Percentiles rank a stretch among this genome's conserved stretches.
These are phyloP conservation scores for maize (Zea mays) DNA, from an alignment of 176 grass and related monocot species.

Conservation along the genomic window Zm-B73-REFERENCE-NAM-5.0 NC_050100.1:183347501-183348000, in stretches of 20 bases:
- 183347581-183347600: not conserved
- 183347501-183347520: not conserved
- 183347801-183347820: not conserved
- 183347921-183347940: not conserved
- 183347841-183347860: not conserved
- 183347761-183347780: constrained; percentile 10
- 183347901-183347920: not conserved
- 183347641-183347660: not conserved
- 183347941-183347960: not conserved
- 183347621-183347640: not conserved
- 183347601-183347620: not conserved
- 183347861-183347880: not conserved
- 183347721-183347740: not conserved
- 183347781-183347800: not conserved
- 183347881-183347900: not conserved
- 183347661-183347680: not conserved
- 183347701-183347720: not conserved
- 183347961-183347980: not conserved
- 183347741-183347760: not conserved
- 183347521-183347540: not conserved
- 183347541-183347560: not conserved
- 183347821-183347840: not conserved
- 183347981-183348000: constrained; percentile 18
- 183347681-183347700: not conserved
- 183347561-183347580: not conserved